Percentiles rank a stretch among this genome's conserved stretches.
phyloP scores from a whole-genome alignment of 2,329 filamentous ascomycete genomes.

The Aspergillus alliaceus region DNA sequence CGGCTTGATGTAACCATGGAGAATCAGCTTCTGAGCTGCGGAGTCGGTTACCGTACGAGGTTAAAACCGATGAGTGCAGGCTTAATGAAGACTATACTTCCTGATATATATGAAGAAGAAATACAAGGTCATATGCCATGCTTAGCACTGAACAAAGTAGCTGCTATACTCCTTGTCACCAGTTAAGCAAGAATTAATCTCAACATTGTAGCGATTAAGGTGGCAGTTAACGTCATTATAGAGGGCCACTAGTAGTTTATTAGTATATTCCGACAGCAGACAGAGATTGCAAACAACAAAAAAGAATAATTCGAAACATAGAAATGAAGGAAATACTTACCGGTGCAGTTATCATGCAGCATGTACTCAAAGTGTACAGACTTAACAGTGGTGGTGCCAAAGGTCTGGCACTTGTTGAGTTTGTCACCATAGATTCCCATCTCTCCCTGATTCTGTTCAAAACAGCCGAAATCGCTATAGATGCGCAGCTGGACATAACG shows the following conservation, averaged over 20 bases:
- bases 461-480: constrained; percentile 15
- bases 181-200: background rate
- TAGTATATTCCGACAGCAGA: background rate
- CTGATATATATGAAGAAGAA: no score
- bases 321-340: constrained; percentile 7
- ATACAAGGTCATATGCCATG: no score
- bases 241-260: background rate
- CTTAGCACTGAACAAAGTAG: background rate
- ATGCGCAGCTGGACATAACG: constrained; percentile 19
- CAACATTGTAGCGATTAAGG: background rate
- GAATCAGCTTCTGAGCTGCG: no score
- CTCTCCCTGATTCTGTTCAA: constrained; percentile 15
- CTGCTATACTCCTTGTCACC: background rate
- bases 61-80: no score
- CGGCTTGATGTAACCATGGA: no score
- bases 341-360: background rate
- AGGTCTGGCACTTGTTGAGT: constrained; percentile 16
- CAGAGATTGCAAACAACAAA: no score
- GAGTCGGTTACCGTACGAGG: no score
- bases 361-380: constrained; percentile 17
- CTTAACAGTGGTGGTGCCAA: no score
- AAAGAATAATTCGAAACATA: no score
- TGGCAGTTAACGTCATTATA: background rate
- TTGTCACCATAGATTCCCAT: constrained; percentile 17
- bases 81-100: no score